Base-by-base conservation (phyloP, 179 eudicot species). In the Beta corolliflora region DNA sequence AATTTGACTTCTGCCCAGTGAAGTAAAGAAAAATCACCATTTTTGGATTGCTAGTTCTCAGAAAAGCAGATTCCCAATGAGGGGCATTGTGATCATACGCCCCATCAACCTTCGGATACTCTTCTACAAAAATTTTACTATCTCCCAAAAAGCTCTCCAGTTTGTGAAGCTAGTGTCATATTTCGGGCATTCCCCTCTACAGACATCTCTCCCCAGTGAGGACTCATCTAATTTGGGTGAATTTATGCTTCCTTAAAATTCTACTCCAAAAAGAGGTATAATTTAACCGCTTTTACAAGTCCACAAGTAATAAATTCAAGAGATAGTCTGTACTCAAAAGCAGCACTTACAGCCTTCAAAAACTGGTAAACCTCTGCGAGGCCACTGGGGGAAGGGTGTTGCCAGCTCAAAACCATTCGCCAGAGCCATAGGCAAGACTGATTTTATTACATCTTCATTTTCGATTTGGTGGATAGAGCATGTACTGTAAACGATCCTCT, bases 401-500 rank as follows among this genome's bases (percentile, higher is more conserved):
- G 83, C 88, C 60, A 97, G 86, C 79, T 93, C 89, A 85, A 97
- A 97, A 71, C 95, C 97, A 31, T 77, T 82, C 77, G 92, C 87
- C 25, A 81, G 55, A 73, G 99, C 97, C 31, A 88, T 74, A 21
- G 93, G 92, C 78, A 93, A 81, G 72, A 93, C 92, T 46, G 97
- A 92, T 36, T 84, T 83, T 56, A 97, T 81, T 56, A 97, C 99
- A 74, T 97, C 98, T 88, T 97, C 99, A 86, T 97, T 97, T 83
- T 97, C 99, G 73, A 89, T 85, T 78, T 94, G 98, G 85, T 97
- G 91, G 71, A 93, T 75, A 5, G 99, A 97, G 81, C 99, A 97
- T 63, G 98, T 97, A 88, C 99, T 97, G 86, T 97, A 97, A 80
- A 92, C 95, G 76, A 97, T 86, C 87, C 90, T 93, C 91, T 94